Base-by-base conservation (phyloP, 192 early-diverging fungal species). In the Umbelopsis sp. region DNA sequence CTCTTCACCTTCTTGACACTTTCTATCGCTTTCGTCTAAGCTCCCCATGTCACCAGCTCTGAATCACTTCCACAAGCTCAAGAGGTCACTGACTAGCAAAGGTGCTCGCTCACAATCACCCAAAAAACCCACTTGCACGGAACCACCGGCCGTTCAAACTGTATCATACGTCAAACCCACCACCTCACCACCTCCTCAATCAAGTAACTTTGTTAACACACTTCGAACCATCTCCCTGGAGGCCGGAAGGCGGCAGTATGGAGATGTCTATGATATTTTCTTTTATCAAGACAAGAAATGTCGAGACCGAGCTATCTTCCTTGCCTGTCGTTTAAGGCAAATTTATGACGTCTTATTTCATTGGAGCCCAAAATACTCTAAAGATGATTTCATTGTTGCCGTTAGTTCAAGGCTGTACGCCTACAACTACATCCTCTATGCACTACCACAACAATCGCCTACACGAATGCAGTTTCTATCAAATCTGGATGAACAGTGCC, bases 271-370 rank as follows among this genome's bases (percentile, higher is more conserved):
- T 70, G 78, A 70, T 50, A 69, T 51, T 21, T 72, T 75, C 50
- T 79, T 79, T 23, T 79, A 75, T 46, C 74, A 50, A 18, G 78
- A 79, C 71, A 74, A 75, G 46, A 70, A 73, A 51, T 79, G 78
- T 67, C 70, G 72, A 51, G 53, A 71, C 51, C 66, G 78, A 49
- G 78, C 78, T 37, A 27, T 75, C 21, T 79, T 70, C 35, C 68
- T 79, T 49, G 69, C 74, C 21, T 70, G 70, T 12, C 71, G 78
- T 35, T 67, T 79, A 66, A 67, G 72, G 64, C 71, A 71, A 16
- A 66, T 6, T 48, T 70, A 71, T 45, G 64, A 66, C 22, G 64
- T 61, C 10, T 61, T 61, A 23, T 61, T 69, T 41, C 16, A 27
- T 37, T 47, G 18, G 41, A 18, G 35, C 45, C 8, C 52, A 46